A percentile compares a stretch with the other conserved stretches of the same genome.
phyloP scores from a whole-genome alignment of 306 rosid species.

The Lotus japonicus region DNA sequence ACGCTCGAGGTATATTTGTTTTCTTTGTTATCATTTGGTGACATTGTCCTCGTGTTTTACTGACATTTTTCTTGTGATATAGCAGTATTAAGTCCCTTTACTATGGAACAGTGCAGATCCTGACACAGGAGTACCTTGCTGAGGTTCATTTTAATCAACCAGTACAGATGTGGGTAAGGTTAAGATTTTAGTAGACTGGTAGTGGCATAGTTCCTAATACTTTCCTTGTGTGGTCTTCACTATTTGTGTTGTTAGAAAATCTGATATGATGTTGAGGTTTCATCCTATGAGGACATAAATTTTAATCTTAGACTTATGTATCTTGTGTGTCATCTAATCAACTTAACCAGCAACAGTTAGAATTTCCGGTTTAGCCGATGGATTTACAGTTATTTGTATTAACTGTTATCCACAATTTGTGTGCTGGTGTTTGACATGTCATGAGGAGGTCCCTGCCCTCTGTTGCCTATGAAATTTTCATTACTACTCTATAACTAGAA shows the following conservation, averaged over 20 bases:
- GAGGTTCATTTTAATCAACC: conserved; percentile 90
- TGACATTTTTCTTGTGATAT: conserved; percentile 15
- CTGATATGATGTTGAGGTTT: not conserved
- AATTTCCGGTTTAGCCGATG: not conserved
- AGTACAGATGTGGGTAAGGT: conserved; percentile 99
- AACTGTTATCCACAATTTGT: not conserved
- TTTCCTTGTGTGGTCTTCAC: not conserved
- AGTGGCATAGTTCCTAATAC: not conserved
- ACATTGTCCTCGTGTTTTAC: not conserved
- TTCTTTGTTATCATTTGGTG: not conserved
- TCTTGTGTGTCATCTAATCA: not conserved
- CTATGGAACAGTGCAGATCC: conserved; percentile 98
- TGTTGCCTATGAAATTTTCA: not conserved
- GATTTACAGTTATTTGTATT: not conserved
- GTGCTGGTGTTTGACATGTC: not conserved
- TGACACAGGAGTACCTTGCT: conserved; percentile 96
- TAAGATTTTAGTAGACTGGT: conserved; percentile 8
- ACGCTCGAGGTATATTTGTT: conserved; percentile 60
- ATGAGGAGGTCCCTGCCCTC: not conserved
- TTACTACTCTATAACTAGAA: not conserved
- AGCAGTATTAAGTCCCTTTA: conserved; percentile 76
- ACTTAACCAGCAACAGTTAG: not conserved
- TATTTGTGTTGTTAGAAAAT: not conserved
- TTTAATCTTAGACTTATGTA: not conserved
- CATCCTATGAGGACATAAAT: not conserved